Evolutionary conservation across 2,329 filamentous ascomycete genomes (phyloP).

Genomic region (Epicoccum nigrum): DNA sequence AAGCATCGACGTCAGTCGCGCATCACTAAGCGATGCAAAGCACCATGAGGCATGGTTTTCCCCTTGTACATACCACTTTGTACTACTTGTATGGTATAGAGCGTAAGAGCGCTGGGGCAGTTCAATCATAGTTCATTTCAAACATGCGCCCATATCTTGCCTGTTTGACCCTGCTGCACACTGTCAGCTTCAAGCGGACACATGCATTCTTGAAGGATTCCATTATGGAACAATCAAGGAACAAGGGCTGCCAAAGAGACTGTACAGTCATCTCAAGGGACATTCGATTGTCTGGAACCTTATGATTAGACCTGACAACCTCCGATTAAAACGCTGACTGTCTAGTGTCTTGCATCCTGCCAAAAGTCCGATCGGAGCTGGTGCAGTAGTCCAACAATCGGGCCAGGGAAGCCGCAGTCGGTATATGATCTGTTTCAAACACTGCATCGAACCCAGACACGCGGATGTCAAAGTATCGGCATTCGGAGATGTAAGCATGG

Average conservation of each 20-base stretch:
- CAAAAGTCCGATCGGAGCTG: no score
- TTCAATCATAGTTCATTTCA: slow-evolving; percentile 8
- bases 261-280: no score
- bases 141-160: neutral
- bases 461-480: neutral
- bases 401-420: no score
- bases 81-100: slow-evolving; percentile 17
- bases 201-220: no score
- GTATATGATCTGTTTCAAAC: neutral
- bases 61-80: slow-evolving; percentile 18
- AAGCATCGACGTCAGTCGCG: slow-evolving; percentile 5
- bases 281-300: no score
- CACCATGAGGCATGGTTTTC: slow-evolving; percentile 13
- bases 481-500: neutral
- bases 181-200: no score
- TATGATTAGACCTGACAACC: no score
- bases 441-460: neutral
- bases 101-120: slow-evolving; percentile 6
- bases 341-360: no score
- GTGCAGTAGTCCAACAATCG: no score
- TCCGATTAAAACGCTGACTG: no score
- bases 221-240: no score
- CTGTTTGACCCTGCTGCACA: neutral
- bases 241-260: no score
- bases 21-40: slow-evolving; percentile 5